Conservation (phyloP, 129 eudicot species). For the Flaveria linearis region DNA sequence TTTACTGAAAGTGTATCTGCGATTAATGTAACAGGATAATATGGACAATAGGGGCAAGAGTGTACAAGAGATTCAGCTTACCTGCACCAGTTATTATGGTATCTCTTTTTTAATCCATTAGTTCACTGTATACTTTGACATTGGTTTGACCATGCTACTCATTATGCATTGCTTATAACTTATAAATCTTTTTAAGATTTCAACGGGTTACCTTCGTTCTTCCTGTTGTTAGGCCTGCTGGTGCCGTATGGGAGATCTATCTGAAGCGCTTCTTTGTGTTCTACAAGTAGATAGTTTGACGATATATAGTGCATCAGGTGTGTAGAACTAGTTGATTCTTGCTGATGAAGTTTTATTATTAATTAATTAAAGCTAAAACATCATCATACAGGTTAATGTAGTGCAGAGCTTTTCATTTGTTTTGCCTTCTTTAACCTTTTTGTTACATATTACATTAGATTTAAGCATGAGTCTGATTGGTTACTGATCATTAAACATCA, state of each 20-base stretch:
- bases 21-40: constrained; percentile 58
- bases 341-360: constrained; percentile 6
- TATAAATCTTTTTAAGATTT: constrained; percentile 2
- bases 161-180: constrained; percentile 11
- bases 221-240: constrained; percentile 74
- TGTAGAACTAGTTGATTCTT: constrained; percentile 19
- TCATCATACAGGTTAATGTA: constrained; percentile 4
- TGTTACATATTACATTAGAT: not conserved
- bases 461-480: constrained; percentile 16
- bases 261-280: constrained; percentile 79
- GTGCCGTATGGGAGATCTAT: constrained; percentile 78
- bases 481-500: not conserved
- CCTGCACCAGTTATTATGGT: constrained; percentile 71
- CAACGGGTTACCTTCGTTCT: constrained; percentile 12
- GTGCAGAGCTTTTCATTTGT: constrained; percentile 2
- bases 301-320: constrained; percentile 78
- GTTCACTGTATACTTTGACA: no score
- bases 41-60: constrained; percentile 88
- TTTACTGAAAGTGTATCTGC: not conserved
- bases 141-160: constrained; percentile 22
- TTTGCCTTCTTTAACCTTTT: not conserved
- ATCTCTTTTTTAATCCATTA: constrained; percentile 22
- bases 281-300: constrained; percentile 73
- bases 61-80: constrained; percentile 74
- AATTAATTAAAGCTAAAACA: not conserved